Evolutionary conservation across 345 rosid genomes (phyloP).

Genomic region (Eutrema heterophyllum): DNA sequence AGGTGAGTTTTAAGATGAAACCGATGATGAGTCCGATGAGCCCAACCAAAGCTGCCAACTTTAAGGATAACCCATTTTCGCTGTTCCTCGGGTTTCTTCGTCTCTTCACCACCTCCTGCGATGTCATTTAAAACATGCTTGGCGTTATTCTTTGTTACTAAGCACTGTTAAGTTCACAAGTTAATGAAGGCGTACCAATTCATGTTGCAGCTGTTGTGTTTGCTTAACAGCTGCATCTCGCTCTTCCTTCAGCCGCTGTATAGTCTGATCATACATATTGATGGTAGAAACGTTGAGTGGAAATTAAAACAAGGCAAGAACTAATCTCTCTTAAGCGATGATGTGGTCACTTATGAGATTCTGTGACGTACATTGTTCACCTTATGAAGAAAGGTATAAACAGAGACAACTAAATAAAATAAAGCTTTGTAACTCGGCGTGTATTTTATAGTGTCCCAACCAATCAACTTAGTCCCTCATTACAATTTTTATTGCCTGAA

Average conservation of each 20-base stretch:
- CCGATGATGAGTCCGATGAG: slow-evolving; percentile 77
- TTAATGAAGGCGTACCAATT: slow-evolving; percentile 47
- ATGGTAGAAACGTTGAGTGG: neutral
- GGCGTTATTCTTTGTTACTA: neutral
- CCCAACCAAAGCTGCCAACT: slow-evolving; percentile 70
- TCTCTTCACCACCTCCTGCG: slow-evolving; percentile 71
- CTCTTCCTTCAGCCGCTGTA: slow-evolving; percentile 75
- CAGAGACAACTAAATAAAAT: neutral
- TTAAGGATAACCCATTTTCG: slow-evolving; percentile 55
- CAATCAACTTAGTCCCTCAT: neutral
- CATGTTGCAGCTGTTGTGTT: slow-evolving; percentile 74
- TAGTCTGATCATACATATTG: slow-evolving; percentile 39
- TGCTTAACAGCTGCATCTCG: slow-evolving; percentile 70
- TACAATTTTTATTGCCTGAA: neutral
- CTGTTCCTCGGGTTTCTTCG: slow-evolving; percentile 49
- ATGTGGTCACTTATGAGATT: neutral
- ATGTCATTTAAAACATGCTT: neutral
- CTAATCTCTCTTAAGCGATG: neutral
- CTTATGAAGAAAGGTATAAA: slow-evolving; percentile 7
- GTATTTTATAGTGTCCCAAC: neutral
- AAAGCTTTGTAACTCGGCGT: neutral
- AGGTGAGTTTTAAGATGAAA: slow-evolving; percentile 58
- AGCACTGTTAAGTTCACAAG: neutral
- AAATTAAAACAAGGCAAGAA: neutral
- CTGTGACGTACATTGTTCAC: neutral